phyloP scores from a whole-genome alignment of 345 rosid genomes.

The Populus alba region DNA sequence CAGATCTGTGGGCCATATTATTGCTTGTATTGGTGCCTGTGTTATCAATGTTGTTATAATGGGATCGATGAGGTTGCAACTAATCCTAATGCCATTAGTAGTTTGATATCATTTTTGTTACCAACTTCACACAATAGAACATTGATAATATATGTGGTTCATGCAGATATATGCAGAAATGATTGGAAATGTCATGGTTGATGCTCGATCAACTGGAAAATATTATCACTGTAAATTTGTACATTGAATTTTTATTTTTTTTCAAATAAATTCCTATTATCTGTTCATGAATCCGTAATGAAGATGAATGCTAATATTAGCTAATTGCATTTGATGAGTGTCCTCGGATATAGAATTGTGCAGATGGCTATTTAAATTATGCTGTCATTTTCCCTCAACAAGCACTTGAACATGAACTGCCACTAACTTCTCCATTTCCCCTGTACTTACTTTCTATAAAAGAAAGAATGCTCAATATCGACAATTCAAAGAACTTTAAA shows the following conservation, averaged over 20 bases:
- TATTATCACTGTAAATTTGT: constrained; percentile 87
- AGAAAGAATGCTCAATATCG: too few relatives aligned
- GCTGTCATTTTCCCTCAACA: not conserved
- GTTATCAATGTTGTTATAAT: not conserved
- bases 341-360: not conserved
- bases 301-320: not conserved
- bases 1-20: not conserved
- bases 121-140: not conserved
- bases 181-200: constrained; percentile 98
- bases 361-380: not conserved
- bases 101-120: not conserved
- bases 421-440: not conserved
- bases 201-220: constrained; percentile 97
- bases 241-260: not conserved
- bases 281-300: not conserved
- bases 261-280: not conserved
- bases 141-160: not conserved
- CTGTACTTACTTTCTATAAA: not conserved
- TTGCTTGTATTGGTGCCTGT: not conserved
- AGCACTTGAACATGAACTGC: not conserved
- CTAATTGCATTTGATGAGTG: not conserved
- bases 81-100: not conserved
- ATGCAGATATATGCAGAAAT: constrained; percentile 91
- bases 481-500: too few relatives aligned
- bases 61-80: not conserved